Percentiles rank a stretch among this genome's conserved stretches.
Conservation (phyloP, 2,329 filamentous ascomycete genomes). For the Aspergillus thermomutatus region DNA sequence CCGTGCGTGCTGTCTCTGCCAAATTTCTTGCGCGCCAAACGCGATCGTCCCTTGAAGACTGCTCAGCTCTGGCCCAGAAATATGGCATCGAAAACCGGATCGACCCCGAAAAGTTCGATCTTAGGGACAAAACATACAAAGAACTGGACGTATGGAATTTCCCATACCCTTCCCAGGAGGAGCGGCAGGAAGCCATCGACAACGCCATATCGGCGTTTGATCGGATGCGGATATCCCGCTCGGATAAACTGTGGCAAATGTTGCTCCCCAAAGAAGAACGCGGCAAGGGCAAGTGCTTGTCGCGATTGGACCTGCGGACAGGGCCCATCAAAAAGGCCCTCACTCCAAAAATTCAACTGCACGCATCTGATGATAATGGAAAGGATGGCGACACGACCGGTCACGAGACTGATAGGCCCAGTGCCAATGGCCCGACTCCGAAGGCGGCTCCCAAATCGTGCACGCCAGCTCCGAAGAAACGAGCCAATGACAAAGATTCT, state of each 20-base stretch:
- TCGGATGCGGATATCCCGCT: constrained; percentile 56
- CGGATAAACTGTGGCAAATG: constrained; percentile 61
- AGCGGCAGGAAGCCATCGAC: constrained; percentile 59
- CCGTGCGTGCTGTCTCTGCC: constrained; percentile 47
- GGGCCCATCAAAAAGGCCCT: constrained; percentile 38
- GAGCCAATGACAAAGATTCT: constrained; percentile 38
- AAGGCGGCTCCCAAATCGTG: constrained; percentile 27
- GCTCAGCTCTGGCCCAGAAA: constrained; percentile 48
- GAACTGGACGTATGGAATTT: constrained; percentile 63
- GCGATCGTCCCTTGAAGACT: constrained; percentile 48
- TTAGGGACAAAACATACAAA: constrained; percentile 58
- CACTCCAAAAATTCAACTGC: constrained; percentile 38
- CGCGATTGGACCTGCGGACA: constrained; percentile 52
- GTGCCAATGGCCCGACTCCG: constrained; percentile 23
- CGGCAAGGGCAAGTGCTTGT: constrained; percentile 60
- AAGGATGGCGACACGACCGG: constrained; percentile 34
- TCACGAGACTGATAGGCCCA: constrained; percentile 36
- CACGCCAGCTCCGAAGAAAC: constrained; percentile 31
- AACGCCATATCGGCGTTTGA: constrained; percentile 63
- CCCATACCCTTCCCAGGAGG: constrained; percentile 52
- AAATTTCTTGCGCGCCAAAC: constrained; percentile 48
- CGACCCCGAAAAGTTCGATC: constrained; percentile 49
- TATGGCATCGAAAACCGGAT: constrained; percentile 51
- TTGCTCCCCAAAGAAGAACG: constrained; percentile 59
- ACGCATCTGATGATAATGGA: constrained; percentile 33